phyloP scores from a whole-genome alignment of 441 rosid genomes.

The Euphorbia schlechtendalii region DNA sequence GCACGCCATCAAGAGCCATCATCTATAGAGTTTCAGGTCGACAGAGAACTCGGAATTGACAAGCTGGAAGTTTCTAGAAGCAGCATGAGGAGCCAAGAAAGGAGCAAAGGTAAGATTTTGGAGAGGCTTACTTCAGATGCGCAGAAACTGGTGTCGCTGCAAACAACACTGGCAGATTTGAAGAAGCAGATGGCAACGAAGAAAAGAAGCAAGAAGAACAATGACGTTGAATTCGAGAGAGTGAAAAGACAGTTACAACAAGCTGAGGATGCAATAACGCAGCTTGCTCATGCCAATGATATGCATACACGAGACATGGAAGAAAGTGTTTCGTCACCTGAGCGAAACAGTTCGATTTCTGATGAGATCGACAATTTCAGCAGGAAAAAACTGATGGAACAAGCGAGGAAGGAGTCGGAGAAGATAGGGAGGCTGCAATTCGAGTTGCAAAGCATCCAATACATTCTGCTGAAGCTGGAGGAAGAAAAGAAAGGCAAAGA shows the following conservation, averaged over 20 bases:
- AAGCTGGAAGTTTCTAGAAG: slow-evolving; percentile 47
- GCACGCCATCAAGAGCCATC: slow-evolving; percentile 28
- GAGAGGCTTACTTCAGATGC: slow-evolving; percentile 70
- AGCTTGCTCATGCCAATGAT: slow-evolving; percentile 46
- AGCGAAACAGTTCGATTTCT: slow-evolving; percentile 17
- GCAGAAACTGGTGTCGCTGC: slow-evolving; percentile 53
- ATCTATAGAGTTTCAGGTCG: slow-evolving; percentile 32
- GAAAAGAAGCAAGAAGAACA: slow-evolving; percentile 48
- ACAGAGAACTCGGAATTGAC: slow-evolving; percentile 50
- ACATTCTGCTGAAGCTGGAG: slow-evolving; percentile 59
- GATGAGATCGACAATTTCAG: slow-evolving; percentile 33
- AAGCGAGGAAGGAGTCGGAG: slow-evolving; percentile 54
- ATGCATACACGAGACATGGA: slow-evolving; percentile 44
- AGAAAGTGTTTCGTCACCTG: slow-evolving; percentile 29
- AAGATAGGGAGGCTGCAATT: slow-evolving; percentile 65
- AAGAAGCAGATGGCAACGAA: slow-evolving; percentile 49
- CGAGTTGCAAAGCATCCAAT: slow-evolving; percentile 68
- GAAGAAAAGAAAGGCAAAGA: slow-evolving; percentile 53
- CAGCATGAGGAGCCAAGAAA: slow-evolving; percentile 34
- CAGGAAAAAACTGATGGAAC: slow-evolving; percentile 47
- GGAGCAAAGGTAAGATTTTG: slow-evolving; percentile 42
- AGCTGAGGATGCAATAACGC: slow-evolving; percentile 54
- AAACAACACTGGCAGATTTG: slow-evolving; percentile 46
- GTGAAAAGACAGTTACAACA: slow-evolving; percentile 56
- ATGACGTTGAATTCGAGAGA: slow-evolving; percentile 42